These are phyloP conservation scores for Erysiphe neolycopersici DNA, from an alignment of 2,329 filamentous ascomycete species.

Conservation along the genomic window DNA sequence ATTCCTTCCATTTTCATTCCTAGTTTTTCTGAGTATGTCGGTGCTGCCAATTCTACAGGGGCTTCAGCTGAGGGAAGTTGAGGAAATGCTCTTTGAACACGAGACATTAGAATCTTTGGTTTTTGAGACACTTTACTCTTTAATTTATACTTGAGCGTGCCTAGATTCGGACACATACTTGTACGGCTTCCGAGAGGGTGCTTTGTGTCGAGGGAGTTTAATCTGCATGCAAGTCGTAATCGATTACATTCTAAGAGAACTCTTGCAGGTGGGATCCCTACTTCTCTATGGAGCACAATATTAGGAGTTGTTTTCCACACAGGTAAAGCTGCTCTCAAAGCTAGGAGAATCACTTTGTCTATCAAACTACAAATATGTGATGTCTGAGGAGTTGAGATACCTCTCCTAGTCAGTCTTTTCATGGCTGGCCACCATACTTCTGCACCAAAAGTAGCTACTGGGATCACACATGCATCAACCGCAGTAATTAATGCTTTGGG, in stretches of 20 bases:
- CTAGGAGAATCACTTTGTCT: neutral
- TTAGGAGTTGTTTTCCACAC: neutral
- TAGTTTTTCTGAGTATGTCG: neutral
- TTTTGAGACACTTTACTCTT: neutral
- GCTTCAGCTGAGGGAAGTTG: neutral
- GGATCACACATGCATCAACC: neutral
- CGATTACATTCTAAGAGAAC: neutral
- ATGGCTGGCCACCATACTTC: neutral
- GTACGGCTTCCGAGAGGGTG: neutral
- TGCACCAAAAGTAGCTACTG: neutral
- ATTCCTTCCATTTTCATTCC: neutral
- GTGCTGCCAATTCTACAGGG: neutral
- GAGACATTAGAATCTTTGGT: neutral
- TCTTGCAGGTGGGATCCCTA: neutral
- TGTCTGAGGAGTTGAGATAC: neutral
- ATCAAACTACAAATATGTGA: neutral
- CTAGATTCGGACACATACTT: neutral
- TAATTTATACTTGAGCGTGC: neutral
- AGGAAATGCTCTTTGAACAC: neutral
- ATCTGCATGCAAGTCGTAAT: neutral
- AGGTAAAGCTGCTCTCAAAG: neutral
- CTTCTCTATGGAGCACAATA: neutral
- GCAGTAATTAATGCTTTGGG: neutral
- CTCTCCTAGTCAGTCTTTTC: neutral
- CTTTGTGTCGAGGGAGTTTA: neutral